Base-by-base conservation (phyloP, 352 stramenopile species). In the Globisporangium carolinianum region DNA sequence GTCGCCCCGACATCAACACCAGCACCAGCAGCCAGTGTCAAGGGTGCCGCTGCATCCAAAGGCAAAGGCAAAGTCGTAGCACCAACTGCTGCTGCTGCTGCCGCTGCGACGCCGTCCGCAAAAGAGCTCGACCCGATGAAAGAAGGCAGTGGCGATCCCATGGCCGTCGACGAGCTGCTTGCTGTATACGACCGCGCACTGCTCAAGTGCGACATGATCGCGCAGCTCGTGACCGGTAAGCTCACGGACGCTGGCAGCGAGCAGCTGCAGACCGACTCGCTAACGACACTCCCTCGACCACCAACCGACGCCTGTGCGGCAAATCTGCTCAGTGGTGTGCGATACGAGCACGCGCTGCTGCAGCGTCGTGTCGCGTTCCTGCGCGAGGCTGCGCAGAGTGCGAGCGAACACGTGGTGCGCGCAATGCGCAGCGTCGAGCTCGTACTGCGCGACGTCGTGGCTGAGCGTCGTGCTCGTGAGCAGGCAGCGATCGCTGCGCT, bases 321-420 rank as follows among this genome's bases (percentile, higher is more conserved):
- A 10, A 93, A 93, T 36, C 64, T 87, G 47, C 46, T 79, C 18
- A 76, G 74, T 42, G 79, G 75, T 36, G 66, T 89, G 53, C 66
- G 62, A 36, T 90, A 86, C 58, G 80, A 94, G 51, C 72, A 85
- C 46, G 68, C 72, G 6, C 53, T 83, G 7, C 73, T 90, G 46
- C 53, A 72, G 52, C 62, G 66, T 2, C 77, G 81, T 4, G 69
- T 94, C 11, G 53, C 60, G 2, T 84, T 68, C 39, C 66, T 94
- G 14, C 71, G 77, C 41, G 67, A 81, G 17, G 61, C 62, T 5
- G 62, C 69, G 1, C 59, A 83, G n/a, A 69, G 57, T 6, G 65
- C 62, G n/a, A 73, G 75, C 37, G 73, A 87, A 9, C 66, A 85
- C 55, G 66, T 87, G 1, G 67, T 58, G 14, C 62, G 67, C 6